phyloP scores from a whole-genome alignment of 345 rosid genomes.

The Pistacia integerrima region DNA sequence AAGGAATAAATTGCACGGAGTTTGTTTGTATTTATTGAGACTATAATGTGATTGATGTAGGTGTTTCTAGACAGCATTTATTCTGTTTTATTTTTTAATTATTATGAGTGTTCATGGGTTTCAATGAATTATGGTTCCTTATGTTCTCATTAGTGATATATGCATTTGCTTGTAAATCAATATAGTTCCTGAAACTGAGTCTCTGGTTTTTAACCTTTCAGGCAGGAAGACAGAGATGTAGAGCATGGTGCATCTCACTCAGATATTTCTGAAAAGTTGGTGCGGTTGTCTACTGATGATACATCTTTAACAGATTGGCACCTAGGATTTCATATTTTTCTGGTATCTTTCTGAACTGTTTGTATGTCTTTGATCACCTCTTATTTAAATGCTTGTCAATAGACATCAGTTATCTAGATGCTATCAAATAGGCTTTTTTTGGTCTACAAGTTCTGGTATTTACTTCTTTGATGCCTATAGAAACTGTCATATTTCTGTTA shows the following conservation, averaged over 20 bases:
- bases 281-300: constrained; percentile 70
- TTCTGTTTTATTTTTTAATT: neutral
- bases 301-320: constrained; percentile 92
- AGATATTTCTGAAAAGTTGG: constrained; percentile 63
- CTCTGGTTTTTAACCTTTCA: constrained; percentile 35
- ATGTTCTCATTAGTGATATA: neutral
- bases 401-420: neutral
- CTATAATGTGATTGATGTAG: neutral
- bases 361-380: neutral
- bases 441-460: neutral
- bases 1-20: neutral
- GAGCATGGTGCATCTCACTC: constrained; percentile 60
- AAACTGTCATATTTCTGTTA: neutral
- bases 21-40: neutral
- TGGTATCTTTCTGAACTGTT: constrained; percentile 50
- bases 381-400: neutral
- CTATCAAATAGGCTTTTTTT: neutral
- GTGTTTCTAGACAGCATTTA: neutral
- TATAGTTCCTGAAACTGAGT: neutral
- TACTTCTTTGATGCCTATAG: neutral
- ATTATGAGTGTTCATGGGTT: neutral
- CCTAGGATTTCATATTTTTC: constrained; percentile 82
- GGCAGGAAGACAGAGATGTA: constrained; percentile 79
- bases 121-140: neutral
- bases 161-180: neutral